Percentiles rank a stretch among this genome's conserved stretches.
Conservation (phyloP, 495 filamentous ascomycete genomes). For the Aspergillus saccharolyticus region DNA sequence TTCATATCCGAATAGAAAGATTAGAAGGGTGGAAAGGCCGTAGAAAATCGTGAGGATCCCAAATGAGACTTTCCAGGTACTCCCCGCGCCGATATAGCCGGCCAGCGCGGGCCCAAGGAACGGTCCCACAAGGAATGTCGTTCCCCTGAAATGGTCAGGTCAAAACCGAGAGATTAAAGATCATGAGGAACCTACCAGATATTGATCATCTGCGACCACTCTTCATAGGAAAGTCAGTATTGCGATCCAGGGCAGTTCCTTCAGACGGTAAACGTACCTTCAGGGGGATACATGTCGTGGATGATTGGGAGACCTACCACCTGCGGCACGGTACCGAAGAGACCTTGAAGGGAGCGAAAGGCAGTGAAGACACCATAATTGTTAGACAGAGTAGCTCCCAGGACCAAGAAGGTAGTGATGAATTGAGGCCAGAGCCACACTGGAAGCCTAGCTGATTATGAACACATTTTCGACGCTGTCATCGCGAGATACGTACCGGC, state of each 20-base stretch:
- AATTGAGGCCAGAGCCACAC: conserved; percentile 51
- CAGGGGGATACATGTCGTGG: conserved; percentile 43
- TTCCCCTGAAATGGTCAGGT: conserved; percentile 24
- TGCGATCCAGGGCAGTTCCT: not conserved
- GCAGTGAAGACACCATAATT: conserved; percentile 44
- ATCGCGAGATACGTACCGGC: conserved; percentile 25
- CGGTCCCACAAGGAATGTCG: conserved; percentile 42
- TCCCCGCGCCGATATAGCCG: conserved; percentile 33
- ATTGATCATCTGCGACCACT: conserved; percentile 47
- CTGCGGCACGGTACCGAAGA: conserved; percentile 44
- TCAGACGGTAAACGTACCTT: conserved; percentile 19
- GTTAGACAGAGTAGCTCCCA: conserved; percentile 42
- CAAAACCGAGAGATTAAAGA: no score
- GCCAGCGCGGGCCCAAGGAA: conserved; percentile 44
- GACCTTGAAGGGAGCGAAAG: conserved; percentile 49
- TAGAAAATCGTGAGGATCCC: conserved; percentile 44
- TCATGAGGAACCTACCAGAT: conserved; percentile 42
- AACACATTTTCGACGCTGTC: not conserved
- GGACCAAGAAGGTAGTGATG: conserved; percentile 41
- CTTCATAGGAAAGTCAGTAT: conserved; percentile 6
- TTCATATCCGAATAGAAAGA: conserved; percentile 45
- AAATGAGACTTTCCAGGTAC: conserved; percentile 41
- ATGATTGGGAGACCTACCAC: conserved; percentile 43
- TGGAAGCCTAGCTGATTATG: conserved; percentile 29
- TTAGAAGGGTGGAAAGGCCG: conserved; percentile 35